Base-by-base conservation (phyloP, 2,329 filamentous ascomycete species). In the Pseudogymnoascus sp. region DNA sequence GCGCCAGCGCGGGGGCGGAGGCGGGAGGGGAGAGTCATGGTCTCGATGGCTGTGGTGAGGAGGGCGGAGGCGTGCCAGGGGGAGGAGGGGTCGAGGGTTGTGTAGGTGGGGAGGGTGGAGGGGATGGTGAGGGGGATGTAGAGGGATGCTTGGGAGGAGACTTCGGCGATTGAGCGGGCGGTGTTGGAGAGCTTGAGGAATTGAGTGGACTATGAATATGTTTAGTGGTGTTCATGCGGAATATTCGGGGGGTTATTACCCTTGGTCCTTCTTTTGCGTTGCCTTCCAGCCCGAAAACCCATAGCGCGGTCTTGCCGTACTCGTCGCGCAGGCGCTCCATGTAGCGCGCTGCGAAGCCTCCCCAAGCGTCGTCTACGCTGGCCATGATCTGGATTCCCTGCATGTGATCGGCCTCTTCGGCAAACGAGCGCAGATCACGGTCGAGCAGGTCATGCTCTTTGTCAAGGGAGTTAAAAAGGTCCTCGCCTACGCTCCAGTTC, bases 351-450 rank as follows among this genome's bases (percentile, higher is more conserved):
- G 87, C 82, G 71, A 93, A 93, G 0, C 90, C 89, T 64, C 86
- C 88, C 90, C 90, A 94, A 10, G 87, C 88, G 74, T 92, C 89
- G 70, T 93, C 89, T 5, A 86, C 76, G 3, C 83, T 82, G 2
- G 87, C 80, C 64, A 92, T 82, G 9, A 92, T 72, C 72, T 97
- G 93, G 15, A 99, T 79, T 0, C 88, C 93, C 74, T 97, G 92
- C 76, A 97, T 81, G 61, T 91, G 87, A 73, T 99, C 94, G 66
- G 92, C 94, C 75, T 97, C 94, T 76, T 99, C 94, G 2, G 87
- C 84, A 72, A 97, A 97, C 0, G 87, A 87, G 37, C 94, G 82
- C 66, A 97, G 78, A 72, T 99, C 93, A n/a, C 92, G 84, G 72
- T 99, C 94, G 3, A 97, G 78, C 4, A 97, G 74, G 69, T 97